Evolutionary conservation across 805 yeast genomes (phyloP).

Genomic region (Zygotorulaspora florentina): DNA sequence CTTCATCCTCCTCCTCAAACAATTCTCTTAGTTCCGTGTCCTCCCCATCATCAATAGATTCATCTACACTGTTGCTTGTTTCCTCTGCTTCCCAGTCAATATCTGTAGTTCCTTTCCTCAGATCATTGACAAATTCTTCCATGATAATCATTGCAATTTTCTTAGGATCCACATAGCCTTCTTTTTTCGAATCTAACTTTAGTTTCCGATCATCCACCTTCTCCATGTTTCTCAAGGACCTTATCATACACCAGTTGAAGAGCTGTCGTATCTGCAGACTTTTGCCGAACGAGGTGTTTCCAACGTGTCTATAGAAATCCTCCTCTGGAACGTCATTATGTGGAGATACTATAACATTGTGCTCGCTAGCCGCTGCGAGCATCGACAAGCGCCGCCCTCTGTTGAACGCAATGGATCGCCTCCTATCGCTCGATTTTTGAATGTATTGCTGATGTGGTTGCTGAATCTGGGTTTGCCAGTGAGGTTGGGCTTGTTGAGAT

Average conservation of each 20-base stretch:
- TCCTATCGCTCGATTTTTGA: slow-evolving; percentile 17
- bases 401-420: slow-evolving; percentile 25
- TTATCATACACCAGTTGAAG: slow-evolving; percentile 33
- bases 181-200: slow-evolving; percentile 1
- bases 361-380: slow-evolving; percentile 24
- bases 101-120: slow-evolving; percentile 24
- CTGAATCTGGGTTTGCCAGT: slow-evolving; percentile 8
- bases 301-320: slow-evolving; percentile 33
- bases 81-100: slow-evolving; percentile 32
- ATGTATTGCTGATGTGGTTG: slow-evolving; percentile 7
- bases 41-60: slow-evolving; percentile 15
- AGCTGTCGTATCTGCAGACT: slow-evolving; percentile 31
- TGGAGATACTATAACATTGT: slow-evolving; percentile 26
- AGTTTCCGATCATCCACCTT: slow-evolving; percentile 3
- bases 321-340: slow-evolving; percentile 32
- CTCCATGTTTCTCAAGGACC: slow-evolving; percentile 22
- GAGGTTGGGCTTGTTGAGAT: slow-evolving; percentile 4
- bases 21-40: slow-evolving; percentile 21
- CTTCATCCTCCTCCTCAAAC: slow-evolving; percentile 18
- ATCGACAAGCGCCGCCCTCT: slow-evolving; percentile 33
- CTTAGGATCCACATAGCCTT: slow-evolving; percentile 19
- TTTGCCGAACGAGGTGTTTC: slow-evolving; percentile 27
- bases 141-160: slow-evolving; percentile 24
- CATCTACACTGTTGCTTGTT: slow-evolving; percentile 9
- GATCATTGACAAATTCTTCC: slow-evolving; percentile 31